Base-by-base conservation (phyloP, 352 stramenopile species). In the Phytopythium montanum region DNA sequence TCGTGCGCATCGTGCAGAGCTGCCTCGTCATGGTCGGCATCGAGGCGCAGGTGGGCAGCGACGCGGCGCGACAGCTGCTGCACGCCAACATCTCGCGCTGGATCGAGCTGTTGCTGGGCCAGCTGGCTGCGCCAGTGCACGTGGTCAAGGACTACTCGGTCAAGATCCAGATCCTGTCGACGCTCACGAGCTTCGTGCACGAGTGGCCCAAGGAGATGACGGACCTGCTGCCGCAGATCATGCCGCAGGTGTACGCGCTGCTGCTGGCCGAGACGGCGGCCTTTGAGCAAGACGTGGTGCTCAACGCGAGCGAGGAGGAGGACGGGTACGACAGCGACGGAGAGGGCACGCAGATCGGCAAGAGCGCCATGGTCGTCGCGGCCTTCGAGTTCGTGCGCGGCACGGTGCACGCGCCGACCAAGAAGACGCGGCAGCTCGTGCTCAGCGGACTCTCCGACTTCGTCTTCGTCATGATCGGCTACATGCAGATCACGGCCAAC, bases 121-220 rank as follows among this genome's bases (percentile, higher is more conserved):
- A 90, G 23, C 65, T 94, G 1, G 54, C 60, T 1, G 28, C 41
- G 42, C 78, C 79, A 0, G 79, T 79, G 54, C 62, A 76, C 21
- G 63, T 33, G 12, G 68, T 80, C 19, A 85, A 88, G 59, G 72
- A 88, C 61, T 86, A 86, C 46, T 67, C 73, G 1, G 71, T 92
- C 59, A 83, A 88, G 69, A 92, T 94, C 61, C 78, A 92, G 65
- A 77, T 94, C 48, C 61, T 94, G 36, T 73, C 68, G 13, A 82
- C 78, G 41, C 76, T 94, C 23, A 75, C 68, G n/a, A 87, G 78
- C 66, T 92, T 94, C 65, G 79, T 92, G 56, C 74, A 82, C 23
- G 85, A 94, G 57, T 93, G 84, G 84, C 81, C 84, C 55, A 88
- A 86, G 68, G 76, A 93, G 61, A 92, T 91, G 79, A 71, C 74